phyloP scores from a whole-genome alignment of 257 asterid species.

The Nicotiana otophora region DNA sequence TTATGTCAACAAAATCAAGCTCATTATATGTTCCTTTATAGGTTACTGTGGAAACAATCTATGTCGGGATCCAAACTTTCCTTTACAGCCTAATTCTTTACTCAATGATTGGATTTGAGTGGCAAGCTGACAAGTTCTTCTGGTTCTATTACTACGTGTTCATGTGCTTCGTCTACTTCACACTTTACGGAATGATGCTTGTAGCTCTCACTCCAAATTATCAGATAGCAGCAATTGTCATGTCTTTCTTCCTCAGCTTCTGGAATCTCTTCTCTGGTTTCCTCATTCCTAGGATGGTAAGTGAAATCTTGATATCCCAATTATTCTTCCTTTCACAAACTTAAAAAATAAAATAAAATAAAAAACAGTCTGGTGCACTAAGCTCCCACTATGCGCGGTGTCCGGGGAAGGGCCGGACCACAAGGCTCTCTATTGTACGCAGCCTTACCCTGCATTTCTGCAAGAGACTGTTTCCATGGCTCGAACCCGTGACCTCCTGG shows the following conservation, averaged over 20 bases:
- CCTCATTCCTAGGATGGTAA: conserved; percentile 65
- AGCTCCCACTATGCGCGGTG: no score
- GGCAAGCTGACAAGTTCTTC: conserved; percentile 48
- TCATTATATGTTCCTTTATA: conserved; percentile 6
- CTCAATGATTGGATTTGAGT: conserved; percentile 31
- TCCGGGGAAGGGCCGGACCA: no score
- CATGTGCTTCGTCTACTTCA: conserved; percentile 36
- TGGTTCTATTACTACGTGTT: conserved; percentile 40
- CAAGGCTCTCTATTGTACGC: no score
- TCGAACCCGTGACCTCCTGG: no score
- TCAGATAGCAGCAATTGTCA: conserved; percentile 56
- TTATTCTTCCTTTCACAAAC: background rate
- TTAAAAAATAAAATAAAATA: background rate
- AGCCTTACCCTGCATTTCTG: no score
- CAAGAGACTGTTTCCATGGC: no score
- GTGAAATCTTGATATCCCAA: background rate
- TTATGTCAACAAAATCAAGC: background rate
- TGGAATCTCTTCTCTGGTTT: conserved; percentile 73
- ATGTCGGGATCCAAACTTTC: conserved; percentile 34
- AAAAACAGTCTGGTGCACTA: no score
- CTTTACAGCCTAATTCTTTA: conserved; percentile 31
- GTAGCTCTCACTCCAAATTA: conserved; percentile 69
- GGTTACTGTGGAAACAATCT: conserved; percentile 55
- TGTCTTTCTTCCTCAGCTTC: conserved; percentile 68
- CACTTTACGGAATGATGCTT: conserved; percentile 40